Evolutionary conservation across 2,329 filamentous ascomycete species (phyloP).

Genomic region (Blastomyces silverae): DNA sequence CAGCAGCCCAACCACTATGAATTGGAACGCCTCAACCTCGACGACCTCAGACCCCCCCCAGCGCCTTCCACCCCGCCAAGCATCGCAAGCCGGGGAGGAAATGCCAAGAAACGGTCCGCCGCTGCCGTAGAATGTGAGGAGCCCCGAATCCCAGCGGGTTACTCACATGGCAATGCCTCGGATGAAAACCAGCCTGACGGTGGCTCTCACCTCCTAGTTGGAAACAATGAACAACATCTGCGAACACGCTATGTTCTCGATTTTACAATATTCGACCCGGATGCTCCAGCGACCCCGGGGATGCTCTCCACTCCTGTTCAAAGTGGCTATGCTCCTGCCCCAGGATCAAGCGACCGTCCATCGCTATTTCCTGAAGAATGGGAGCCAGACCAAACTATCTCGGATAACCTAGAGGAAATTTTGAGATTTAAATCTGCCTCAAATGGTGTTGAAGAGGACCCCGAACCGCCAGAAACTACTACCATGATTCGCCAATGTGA

Average conservation of each 20-base stretch:
- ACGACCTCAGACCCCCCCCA: background rate
- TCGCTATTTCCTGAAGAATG: background rate
- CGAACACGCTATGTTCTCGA: background rate
- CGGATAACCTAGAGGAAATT: background rate
- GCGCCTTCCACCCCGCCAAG: background rate
- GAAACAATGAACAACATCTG: conserved; percentile 1
- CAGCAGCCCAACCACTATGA: background rate
- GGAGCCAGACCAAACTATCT: background rate
- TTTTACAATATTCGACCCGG: background rate
- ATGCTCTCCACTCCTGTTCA: background rate
- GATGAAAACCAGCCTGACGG: background rate
- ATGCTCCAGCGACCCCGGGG: background rate
- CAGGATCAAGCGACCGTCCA: no score
- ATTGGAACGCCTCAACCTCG: background rate
- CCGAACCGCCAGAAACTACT: background rate
- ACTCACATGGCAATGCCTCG: background rate
- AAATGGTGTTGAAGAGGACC: background rate
- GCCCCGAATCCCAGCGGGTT: background rate
- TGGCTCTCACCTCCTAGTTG: background rate
- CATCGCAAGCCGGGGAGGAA: background rate
- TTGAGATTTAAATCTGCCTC: background rate
- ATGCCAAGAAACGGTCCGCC: background rate
- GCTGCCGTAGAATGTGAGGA: background rate
- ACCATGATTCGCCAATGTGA: background rate
- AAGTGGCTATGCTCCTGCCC: no score